Conservation (phyloP, 257 asterid genomes). For the Fraxinus americana region DNA sequence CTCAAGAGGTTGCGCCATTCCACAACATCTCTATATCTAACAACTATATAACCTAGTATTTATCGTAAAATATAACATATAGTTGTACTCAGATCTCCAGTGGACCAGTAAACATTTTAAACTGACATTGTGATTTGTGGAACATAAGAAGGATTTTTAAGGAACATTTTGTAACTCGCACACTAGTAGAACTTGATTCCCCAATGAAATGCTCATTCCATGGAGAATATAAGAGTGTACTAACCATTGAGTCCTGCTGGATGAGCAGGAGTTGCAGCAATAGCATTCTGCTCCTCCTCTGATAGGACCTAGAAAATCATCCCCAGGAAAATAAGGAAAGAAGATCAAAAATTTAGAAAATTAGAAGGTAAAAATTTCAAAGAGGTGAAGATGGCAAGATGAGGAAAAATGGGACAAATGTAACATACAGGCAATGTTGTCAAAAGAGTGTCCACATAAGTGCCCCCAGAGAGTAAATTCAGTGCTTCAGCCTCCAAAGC, state of each 20-base stretch:
- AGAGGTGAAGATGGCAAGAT: conserved; percentile 13
- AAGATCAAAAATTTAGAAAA: conserved; percentile 16
- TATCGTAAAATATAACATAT: neutral
- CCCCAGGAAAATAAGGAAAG: conserved; percentile 18
- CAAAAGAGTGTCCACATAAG: conserved; percentile 66
- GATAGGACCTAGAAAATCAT: conserved; percentile 59
- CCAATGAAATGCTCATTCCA: conserved; percentile 7
- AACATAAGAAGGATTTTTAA: neutral
- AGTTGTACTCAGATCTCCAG: conserved; percentile 9
- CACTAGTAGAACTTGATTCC: neutral
- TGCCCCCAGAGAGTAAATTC: conserved; percentile 57
- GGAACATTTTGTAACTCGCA: conserved; percentile 7
- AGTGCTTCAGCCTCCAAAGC: conserved; percentile 67
- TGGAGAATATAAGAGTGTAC: conserved; percentile 26
- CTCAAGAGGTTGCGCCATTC: neutral
- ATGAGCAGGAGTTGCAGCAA: conserved; percentile 95
- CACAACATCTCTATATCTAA: neutral
- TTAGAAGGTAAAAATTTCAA: conserved; percentile 12
- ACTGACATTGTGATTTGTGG: conserved; percentile 9
- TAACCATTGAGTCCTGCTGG: conserved; percentile 88
- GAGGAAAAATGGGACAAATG: conserved; percentile 6
- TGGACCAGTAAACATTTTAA: conserved; percentile 11
- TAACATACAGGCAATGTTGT: conserved; percentile 74
- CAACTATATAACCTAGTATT: neutral
- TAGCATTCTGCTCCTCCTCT: conserved; percentile 76